A percentile compares a stretch with the other conserved stretches of the same genome.
Conservation (phyloP, 306 rosid species). For the Argentina anserina region DNA sequence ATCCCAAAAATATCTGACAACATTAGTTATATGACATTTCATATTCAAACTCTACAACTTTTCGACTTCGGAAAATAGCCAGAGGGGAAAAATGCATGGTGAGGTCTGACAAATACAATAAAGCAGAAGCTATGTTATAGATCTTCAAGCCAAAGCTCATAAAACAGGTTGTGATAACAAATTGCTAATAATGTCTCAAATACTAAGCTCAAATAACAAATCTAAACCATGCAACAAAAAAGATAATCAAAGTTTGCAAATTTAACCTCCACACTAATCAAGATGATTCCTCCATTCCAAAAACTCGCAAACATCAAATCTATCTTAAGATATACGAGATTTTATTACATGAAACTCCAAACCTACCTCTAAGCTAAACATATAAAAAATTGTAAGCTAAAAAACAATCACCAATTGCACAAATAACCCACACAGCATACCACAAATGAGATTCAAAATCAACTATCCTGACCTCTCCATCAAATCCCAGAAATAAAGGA, state of each 20-base stretch:
- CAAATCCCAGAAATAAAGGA: conserved; percentile 7
- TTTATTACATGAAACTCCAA: background rate
- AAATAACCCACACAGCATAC: conserved; percentile 1
- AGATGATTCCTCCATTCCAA: background rate
- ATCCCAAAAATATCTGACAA: background rate
- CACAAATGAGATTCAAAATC: background rate
- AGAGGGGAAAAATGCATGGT: background rate
- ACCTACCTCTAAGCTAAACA: conserved; percentile 8
- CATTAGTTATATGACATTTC: background rate
- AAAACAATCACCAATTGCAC: background rate
- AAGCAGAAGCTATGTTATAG: background rate
- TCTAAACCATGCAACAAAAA: background rate
- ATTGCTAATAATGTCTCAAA: background rate
- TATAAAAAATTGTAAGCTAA: background rate
- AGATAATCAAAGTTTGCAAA: background rate
- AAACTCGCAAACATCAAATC: background rate
- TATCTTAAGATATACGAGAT: background rate
- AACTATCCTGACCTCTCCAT: background rate
- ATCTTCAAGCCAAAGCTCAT: background rate
- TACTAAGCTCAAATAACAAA: background rate
- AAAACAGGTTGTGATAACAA: background rate
- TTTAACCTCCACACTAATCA: background rate
- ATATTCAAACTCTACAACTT: background rate
- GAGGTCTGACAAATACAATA: background rate
- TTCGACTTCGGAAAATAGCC: background rate